Conservation (phyloP, 2,329 filamentous ascomycete genomes). For the Alternaria triticimaculans region DNA sequence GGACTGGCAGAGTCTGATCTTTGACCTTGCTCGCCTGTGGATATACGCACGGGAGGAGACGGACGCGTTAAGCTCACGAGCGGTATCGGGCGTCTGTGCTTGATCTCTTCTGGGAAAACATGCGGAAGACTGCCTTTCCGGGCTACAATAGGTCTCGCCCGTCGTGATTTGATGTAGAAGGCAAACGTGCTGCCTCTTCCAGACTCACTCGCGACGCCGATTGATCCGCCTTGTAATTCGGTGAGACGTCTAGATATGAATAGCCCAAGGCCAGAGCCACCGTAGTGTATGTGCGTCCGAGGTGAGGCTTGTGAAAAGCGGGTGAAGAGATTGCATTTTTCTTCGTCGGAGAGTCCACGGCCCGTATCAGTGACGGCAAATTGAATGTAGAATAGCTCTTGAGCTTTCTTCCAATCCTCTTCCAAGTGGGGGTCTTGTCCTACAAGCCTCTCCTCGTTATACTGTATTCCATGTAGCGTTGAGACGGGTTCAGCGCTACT, state of each 20-base stretch:
- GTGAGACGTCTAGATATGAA: slow-evolving; percentile 43
- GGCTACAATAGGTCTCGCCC: slow-evolving; percentile 9
- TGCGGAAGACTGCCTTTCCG: slow-evolving; percentile 26
- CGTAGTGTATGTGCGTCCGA: slow-evolving; percentile 48
- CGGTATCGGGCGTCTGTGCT: slow-evolving; percentile 19
- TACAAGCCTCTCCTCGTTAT: slow-evolving; percentile 33
- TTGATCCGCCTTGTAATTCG: slow-evolving; percentile 43
- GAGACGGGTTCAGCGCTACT: slow-evolving; percentile 37
- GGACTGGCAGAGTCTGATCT: not conserved
- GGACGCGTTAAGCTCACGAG: slow-evolving; percentile 4
- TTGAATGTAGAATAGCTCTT: slow-evolving; percentile 39
- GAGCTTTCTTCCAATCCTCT: slow-evolving; percentile 44
- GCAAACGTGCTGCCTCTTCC: slow-evolving; percentile 40
- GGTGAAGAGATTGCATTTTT: slow-evolving; percentile 41
- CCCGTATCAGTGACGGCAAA: slow-evolving; percentile 51
- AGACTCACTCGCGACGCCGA: slow-evolving; percentile 32
- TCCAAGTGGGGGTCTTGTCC: slow-evolving; percentile 27
- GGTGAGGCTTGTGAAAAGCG: slow-evolving; percentile 44
- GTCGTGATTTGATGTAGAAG: slow-evolving; percentile 41
- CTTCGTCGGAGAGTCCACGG: slow-evolving; percentile 47
- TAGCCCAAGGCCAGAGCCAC: slow-evolving; percentile 46
- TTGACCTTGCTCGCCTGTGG: not conserved
- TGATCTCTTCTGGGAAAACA: slow-evolving; percentile 29
- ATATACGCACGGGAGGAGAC: slow-evolving; percentile 4
- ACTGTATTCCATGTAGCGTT: slow-evolving; percentile 35